Evolutionary conservation across 2,329 filamentous ascomycete species (phyloP), one percentile per base, ranked within the genome.

Genomic region (Aspergillus calidoustus): DNA sequence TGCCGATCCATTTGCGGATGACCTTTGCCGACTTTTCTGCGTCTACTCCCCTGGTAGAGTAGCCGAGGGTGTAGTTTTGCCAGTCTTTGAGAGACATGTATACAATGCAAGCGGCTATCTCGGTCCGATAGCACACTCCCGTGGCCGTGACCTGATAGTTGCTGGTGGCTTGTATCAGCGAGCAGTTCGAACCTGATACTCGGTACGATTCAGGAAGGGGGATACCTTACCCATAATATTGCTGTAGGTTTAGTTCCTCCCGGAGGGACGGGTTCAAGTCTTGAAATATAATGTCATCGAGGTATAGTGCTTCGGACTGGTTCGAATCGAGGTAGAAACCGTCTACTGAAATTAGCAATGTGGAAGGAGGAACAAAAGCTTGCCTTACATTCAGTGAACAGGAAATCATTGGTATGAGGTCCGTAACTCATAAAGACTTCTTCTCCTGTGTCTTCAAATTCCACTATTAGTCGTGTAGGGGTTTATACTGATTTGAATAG

Each of bases 371-470:
- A 3, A 15, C 17, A 22, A 11, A 31, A 19, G 46, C 31, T 57
- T 30, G 17, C 47, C 75, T 69, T 64, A 80, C 79, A 81, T 71
- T 81, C 79, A 30, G 74, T 69, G 31, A 79, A 66, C 11, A 81
- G 74, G 47, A 79, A 76, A 64, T 81, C 79, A 62, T 78, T 80
- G 1, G 77, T 71, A 67, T 81, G 79, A 56, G 72, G 69, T 5
- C 79, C 79, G 49, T 81, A 81, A 25, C 76, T 80, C 68, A 80
- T 78, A 59, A 73, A 80, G 23, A 81, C 72, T 59, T 81, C 78
- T 52, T 81, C 78, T 15, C 78, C 78, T 52, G 69, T 60, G 17
- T 74, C 76, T 78, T 59, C 25, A 51, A 7, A 53, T 17, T 15
- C 22, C 15, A 19, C 28, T 19, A 28, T 38, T 19, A 59, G 49